Evolutionary conservation across 2,329 filamentous ascomycete species (phyloP), one percentile per base, ranked within the genome.

Genomic region (Colletotrichum filicis): DNA sequence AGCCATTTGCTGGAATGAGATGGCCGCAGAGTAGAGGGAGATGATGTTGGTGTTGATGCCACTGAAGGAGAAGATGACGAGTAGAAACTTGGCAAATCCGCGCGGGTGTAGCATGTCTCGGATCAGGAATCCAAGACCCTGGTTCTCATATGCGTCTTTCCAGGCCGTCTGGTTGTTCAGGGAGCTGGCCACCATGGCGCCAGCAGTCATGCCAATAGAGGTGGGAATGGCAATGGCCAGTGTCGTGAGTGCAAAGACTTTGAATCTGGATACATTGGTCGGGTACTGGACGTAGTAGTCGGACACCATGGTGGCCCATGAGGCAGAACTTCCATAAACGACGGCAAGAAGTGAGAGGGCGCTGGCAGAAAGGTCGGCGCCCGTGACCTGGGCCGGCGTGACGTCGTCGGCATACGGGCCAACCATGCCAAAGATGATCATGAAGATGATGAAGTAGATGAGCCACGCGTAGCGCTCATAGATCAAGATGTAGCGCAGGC

Each of bases 391-490:
- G 9, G 83, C 79, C 3, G 80, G 80, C 6, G 81, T 80, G 19
- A 77, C 76, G 68, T 82, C 79, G 75, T 87, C 83, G 6, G 84
- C 85, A 52, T 82, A 83, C 32, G 77, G 76, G 26, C 82, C 85
- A 3, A 83, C 82, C 77, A 87, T 83, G 57, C 84, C 85, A 68
- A 85, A 86, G 76, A 88, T 84, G 76, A 88, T 82, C 74, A 87
- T 76, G 77, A 88, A 87, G 64, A 88, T 83, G 65, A 84, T 79
- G 66, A 87, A 83, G 74, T 87, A 83, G 46, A 82, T 72, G 22
- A 88, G 80, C 82, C 87, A 88, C 26, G 87, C 85, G 76, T 85
- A 87, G 62, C 85, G 82, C 76, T 89, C 86, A 74, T 87, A 89
- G 6, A 83, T 74, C 71, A 89, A 83, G 56, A 89, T 82, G 24